These are phyloP conservation scores for Bipolaris gigantea DNA, from an alignment of 2,329 filamentous ascomycete species.

Conservation along the genomic window DNA sequence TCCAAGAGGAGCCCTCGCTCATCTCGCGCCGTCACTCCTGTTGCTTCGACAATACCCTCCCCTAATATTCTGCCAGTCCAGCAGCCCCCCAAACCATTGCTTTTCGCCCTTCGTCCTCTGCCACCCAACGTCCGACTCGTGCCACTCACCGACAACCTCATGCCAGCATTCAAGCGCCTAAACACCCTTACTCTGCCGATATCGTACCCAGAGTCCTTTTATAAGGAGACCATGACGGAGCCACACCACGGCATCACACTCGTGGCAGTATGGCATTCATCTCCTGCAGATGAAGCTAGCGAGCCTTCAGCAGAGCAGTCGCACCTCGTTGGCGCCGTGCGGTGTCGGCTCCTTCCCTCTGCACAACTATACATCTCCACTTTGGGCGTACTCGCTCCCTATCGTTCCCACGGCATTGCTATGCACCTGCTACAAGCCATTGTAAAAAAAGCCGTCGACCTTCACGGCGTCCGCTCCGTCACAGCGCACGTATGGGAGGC, in stretches of 20 bases:
- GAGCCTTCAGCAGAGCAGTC: conserved; percentile 26
- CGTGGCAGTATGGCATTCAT: conserved; percentile 59
- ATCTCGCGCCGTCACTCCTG: conserved; percentile 22
- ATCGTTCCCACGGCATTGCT: conserved; percentile 61
- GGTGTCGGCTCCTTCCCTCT: conserved; percentile 49
- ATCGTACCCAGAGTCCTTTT: conserved; percentile 63
- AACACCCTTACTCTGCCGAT: conserved; percentile 63
- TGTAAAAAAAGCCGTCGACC: conserved; percentile 52
- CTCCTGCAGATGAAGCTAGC: conserved; percentile 2
- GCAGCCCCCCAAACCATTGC: conserved; percentile 14
- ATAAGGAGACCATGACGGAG: conserved; percentile 61
- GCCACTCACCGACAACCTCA: conserved; percentile 55
- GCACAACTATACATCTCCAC: conserved; percentile 63
- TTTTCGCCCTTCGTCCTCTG: conserved; percentile 40
- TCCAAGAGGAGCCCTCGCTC: conserved; percentile 32
- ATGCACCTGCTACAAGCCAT: conserved; percentile 54
- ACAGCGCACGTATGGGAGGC: conserved; percentile 67
- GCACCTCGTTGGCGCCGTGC: conserved; percentile 51
- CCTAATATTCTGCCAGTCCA: conserved; percentile 15
- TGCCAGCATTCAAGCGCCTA: conserved; percentile 60
- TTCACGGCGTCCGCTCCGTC: conserved; percentile 56
- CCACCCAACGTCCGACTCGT: conserved; percentile 57
- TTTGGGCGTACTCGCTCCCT: conserved; percentile 61
- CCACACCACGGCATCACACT: conserved; percentile 58
- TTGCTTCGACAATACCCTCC: conserved; percentile 20